phyloP scores from a whole-genome alignment of 352 stramenopile genomes.

The Phytophthora cactorum region DNA sequence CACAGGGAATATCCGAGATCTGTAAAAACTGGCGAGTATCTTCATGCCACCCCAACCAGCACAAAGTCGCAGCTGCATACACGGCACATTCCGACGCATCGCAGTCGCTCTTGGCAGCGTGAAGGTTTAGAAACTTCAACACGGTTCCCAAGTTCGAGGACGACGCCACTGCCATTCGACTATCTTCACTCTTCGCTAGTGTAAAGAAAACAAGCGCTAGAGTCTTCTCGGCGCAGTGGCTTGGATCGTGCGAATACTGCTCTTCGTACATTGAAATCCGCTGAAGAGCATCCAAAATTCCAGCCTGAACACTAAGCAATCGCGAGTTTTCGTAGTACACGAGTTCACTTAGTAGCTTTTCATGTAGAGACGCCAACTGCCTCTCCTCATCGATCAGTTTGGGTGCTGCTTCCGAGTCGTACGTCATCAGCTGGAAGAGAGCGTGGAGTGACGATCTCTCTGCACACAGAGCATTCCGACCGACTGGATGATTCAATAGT shows the following conservation, averaged over 20 bases:
- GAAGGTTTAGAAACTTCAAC: conserved; percentile 37
- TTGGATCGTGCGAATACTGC: neutral
- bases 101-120: conserved; percentile 36
- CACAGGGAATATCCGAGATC: conserved; percentile 35
- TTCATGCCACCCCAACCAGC: conserved; percentile 71
- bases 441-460: conserved; percentile 55
- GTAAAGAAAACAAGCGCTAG: conserved; percentile 65
- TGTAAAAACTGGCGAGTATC: conserved; percentile 43
- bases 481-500: conserved; percentile 50
- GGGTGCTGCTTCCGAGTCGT: neutral
- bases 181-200: conserved; percentile 55
- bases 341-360: conserved; percentile 56
- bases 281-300: conserved; percentile 57
- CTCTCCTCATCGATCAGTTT: conserved; percentile 4
- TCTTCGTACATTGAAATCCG: conserved; percentile 31
- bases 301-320: conserved; percentile 54
- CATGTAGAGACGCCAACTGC: conserved; percentile 32
- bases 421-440: conserved; percentile 59
- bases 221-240: conserved; percentile 27
- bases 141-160: conserved; percentile 46
- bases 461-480: conserved; percentile 47
- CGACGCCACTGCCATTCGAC: conserved; percentile 46
- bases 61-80: conserved; percentile 57
- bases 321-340: conserved; percentile 65
- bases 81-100: conserved; percentile 34